These are phyloP conservation scores for Hibiscus syriacus DNA, from an alignment of 345 rosid species.

Conservation along the genomic window DNA sequence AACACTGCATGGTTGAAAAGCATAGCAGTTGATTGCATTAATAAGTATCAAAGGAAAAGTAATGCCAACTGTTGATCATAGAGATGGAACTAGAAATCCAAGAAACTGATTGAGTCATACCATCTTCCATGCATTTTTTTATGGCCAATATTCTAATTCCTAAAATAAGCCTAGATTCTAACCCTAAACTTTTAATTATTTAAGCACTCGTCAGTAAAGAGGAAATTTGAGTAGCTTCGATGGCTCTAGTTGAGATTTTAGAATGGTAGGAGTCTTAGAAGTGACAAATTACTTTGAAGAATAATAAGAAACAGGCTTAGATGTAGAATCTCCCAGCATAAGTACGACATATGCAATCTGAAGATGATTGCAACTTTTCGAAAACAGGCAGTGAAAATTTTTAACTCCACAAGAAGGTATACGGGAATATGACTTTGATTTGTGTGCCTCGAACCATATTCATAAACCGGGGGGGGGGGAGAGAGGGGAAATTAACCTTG, in stretches of 20 bases:
- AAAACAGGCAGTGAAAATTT: background rate
- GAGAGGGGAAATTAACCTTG: conserved; percentile 1
- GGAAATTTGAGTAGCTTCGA: background rate
- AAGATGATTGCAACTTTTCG: background rate
- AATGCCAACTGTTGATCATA: background rate
- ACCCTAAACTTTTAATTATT: background rate
- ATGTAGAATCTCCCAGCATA: background rate
- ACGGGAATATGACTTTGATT: conserved; percentile 8
- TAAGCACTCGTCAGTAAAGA: background rate
- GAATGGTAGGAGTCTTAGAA: background rate
- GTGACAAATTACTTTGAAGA: background rate
- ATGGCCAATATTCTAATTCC: background rate
- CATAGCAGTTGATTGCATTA: conserved; percentile 3
- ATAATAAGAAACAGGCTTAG: background rate
- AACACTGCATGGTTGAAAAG: conserved; percentile 56
- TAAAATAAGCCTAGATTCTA: background rate
- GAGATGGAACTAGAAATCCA: background rate
- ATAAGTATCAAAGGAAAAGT: conserved; percentile 5
- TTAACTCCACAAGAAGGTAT: background rate
- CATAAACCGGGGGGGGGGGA: background rate
- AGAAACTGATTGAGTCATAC: background rate
- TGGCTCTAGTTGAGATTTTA: background rate
- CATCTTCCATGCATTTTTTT: conserved; percentile 2
- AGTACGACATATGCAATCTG: background rate
- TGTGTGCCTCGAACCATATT: background rate